Evolutionary conservation across 768 basidiomycete genomes (phyloP).

Genomic region (Brasilioporus rufonigricans): DNA sequence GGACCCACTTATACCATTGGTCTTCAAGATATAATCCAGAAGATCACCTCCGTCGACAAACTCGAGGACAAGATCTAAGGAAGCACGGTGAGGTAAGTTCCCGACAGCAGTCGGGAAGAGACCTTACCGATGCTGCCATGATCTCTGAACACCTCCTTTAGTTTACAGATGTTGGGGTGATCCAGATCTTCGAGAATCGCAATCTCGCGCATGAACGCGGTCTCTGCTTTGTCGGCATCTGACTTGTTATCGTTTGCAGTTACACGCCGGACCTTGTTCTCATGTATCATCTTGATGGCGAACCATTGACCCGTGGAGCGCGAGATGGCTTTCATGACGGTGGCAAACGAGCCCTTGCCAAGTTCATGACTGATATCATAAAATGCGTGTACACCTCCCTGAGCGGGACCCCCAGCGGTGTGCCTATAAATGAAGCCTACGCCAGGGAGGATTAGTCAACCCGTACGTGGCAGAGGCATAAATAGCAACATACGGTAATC

Average conservation of each 20-base stretch:
- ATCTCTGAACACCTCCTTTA: conserved; percentile 75
- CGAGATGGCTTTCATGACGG: conserved; percentile 80
- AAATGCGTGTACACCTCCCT: conserved; percentile 54
- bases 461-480: background rate
- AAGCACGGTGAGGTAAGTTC: conserved; percentile 23
- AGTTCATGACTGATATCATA: conserved; percentile 72
- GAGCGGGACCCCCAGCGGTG: conserved; percentile 47
- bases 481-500: conserved; percentile 64
- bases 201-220: conserved; percentile 66
- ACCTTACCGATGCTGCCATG: conserved; percentile 57
- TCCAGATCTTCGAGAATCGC: conserved; percentile 71
- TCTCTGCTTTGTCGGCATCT: conserved; percentile 30
- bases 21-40: conserved; percentile 70
- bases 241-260: conserved; percentile 31
- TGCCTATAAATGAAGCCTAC: conserved; percentile 74
- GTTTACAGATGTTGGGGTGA: conserved; percentile 80
- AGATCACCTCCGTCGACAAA: conserved; percentile 87
- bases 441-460: background rate
- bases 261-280: conserved; percentile 42
- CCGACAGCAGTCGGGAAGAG: background rate
- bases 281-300: conserved; percentile 87
- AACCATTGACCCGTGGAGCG: conserved; percentile 68
- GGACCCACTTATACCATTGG: conserved; percentile 58
- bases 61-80: conserved; percentile 77
- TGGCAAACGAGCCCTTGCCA: conserved; percentile 90